Evolutionary conservation across 352 stramenopile species (phyloP).

Genomic region (Phytopythium cucurbitacearum): DNA sequence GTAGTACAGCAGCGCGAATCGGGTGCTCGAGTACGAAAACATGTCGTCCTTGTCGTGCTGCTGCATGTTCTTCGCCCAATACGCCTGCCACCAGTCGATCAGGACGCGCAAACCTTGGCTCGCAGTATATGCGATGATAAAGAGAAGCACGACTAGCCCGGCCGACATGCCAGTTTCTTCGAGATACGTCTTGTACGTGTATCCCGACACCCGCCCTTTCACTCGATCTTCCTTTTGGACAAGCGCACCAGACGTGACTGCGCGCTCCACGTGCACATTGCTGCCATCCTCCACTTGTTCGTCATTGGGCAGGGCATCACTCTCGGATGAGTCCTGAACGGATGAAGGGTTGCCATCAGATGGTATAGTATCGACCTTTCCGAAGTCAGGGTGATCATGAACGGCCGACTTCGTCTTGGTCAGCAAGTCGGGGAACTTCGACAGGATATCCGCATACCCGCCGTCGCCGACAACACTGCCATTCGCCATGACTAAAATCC

Average conservation of each 20-base stretch:
- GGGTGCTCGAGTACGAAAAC: conserved; percentile 6
- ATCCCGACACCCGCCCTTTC: conserved; percentile 7
- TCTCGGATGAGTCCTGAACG: too few species aligned
- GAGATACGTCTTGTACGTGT: conserved; percentile 20
- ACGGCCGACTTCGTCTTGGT: background rate
- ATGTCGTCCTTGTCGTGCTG: background rate
- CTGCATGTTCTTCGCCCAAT: conserved; percentile 24
- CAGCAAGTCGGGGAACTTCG: conserved; percentile 15
- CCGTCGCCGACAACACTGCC: conserved; percentile 72
- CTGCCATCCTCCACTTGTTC: too few species aligned
- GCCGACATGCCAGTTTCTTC: conserved; percentile 15
- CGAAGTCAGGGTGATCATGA: background rate
- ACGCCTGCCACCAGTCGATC: conserved; percentile 23
- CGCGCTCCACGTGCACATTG: too few species aligned
- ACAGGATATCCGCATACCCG: conserved; percentile 55
- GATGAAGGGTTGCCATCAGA: too few species aligned
- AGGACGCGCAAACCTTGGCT: conserved; percentile 15
- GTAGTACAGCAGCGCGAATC: conserved; percentile 32
- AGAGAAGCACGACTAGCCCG: conserved; percentile 5
- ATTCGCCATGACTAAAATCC: conserved; percentile 53
- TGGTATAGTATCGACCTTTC: too few species aligned
- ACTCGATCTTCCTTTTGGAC: conserved; percentile 28
- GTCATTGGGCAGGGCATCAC: too few species aligned
- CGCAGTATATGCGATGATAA: conserved; percentile 7
- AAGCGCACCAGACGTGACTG: background rate